Base-by-base conservation (phyloP, 306 rosid genomes). In the Vigna hirtella region DNA sequence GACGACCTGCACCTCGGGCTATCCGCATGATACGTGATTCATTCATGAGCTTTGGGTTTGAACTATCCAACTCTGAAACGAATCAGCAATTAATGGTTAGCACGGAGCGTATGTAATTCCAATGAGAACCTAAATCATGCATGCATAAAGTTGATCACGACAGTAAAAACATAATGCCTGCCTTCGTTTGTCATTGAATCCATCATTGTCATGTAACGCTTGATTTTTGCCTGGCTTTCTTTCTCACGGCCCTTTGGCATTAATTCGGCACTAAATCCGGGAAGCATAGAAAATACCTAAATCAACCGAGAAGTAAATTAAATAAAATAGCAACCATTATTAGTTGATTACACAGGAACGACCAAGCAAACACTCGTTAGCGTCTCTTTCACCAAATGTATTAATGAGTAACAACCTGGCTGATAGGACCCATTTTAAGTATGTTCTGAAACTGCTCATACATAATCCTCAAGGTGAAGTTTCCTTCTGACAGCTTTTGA, bases 171-270 rank as follows among this genome's bases (percentile, higher is more conserved):
- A 68, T 8, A 56, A 56, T 49, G 69, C 87, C 82, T 79, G 72
- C 97, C 96, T 90, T 91, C 92, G n/a, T 90, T 82, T n/a, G 98
- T 91, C 98, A 93, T 93, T 0, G 98, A 92, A 79, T 94, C 98
- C 98, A 94, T 94, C 94, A 94, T 94, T 50, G 97, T 92, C 96
- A 94, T 92, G 91, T 92, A 90, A 11, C 95, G 91, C 87, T 94
- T 92, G 66, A 94, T 81, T 84, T 94, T 94, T 0, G 96, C 87
- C 70, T 92, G 96, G 80, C 94, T 92, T 89, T 92, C 98, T 83
- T 94, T 92, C 82, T 94, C 98, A 12, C 82, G 88, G 16, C 98
- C 98, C 83, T 94, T 85, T 12, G 97, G 97, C 96, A 94, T 90
- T 81, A 91, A 63, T 57, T 91, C 94, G 48, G 90, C 72, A 70